phyloP scores from a whole-genome alignment of 2,329 filamentous ascomycete genomes.

The Pseudogymnoascus sp. region DNA sequence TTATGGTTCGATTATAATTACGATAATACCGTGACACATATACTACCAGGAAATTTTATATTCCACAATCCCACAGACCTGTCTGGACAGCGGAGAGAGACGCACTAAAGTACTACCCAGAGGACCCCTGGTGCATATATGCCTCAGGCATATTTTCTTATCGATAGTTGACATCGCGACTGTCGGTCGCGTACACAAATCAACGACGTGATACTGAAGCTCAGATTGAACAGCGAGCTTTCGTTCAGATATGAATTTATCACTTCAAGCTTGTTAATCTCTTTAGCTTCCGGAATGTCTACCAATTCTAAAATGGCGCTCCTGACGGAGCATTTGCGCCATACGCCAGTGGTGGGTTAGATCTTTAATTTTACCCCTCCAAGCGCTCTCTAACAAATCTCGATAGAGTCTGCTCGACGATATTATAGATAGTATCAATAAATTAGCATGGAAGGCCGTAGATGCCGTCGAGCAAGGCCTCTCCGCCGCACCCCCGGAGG shows the following conservation, averaged over 20 bases:
- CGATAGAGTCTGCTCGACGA: constrained; percentile 84
- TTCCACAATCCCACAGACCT: neutral
- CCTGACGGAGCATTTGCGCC: constrained; percentile 91
- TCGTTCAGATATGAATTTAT: constrained; percentile 1
- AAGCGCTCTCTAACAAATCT: constrained; percentile 11
- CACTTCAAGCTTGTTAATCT: neutral
- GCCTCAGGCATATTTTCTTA: neutral
- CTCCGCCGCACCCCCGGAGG: constrained; percentile 59
- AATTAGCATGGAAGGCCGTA: constrained; percentile 81
- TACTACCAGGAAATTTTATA: neutral
- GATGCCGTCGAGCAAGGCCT: constrained; percentile 81
- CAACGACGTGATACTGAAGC: neutral
- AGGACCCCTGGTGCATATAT: neutral
- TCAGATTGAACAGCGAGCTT: neutral
- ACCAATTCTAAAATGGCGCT: constrained; percentile 44
- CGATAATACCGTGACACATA: neutral
- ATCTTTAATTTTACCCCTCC: neutral
- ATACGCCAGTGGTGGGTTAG: constrained; percentile 72
- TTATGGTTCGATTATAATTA: neutral
- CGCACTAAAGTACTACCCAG: neutral
- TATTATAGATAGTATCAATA: constrained; percentile 94
- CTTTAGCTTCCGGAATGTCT: constrained; percentile 19
- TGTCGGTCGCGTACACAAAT: constrained; percentile 5
- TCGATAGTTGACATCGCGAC: constrained; percentile 1
- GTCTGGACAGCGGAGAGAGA: neutral